Evolutionary conservation across 208 protist genomes (phyloP).

Genomic region (Leptomonas seymouri): DNA sequence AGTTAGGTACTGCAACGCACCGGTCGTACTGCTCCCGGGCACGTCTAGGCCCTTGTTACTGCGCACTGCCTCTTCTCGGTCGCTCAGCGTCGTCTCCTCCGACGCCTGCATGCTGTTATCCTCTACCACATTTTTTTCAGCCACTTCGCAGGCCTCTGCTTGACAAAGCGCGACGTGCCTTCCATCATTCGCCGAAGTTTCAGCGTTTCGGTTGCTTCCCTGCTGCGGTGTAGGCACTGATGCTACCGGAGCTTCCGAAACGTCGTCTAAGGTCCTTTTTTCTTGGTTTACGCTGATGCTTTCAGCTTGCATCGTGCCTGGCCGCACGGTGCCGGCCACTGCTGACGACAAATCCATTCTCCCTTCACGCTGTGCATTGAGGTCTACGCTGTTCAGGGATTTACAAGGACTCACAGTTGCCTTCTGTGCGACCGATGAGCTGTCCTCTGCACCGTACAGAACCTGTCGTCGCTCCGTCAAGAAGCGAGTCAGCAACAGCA

Average conservation of each 20-base stretch:
- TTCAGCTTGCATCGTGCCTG: no score
- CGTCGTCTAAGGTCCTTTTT: no score
- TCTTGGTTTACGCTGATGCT: no score
- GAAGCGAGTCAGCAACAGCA: slow-evolving; percentile 57
- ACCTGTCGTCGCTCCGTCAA: slow-evolving; percentile 48
- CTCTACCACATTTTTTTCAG: no score
- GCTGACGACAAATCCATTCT: not conserved
- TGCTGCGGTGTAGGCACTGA: no score
- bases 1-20: slow-evolving; percentile 29
- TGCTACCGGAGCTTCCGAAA: no score
- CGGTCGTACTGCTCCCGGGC: slow-evolving; percentile 3
- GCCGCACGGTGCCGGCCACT: not conserved
- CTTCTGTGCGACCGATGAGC: not conserved
- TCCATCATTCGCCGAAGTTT: no score
- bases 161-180: no score
- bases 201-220: no score
- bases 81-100: not conserved
- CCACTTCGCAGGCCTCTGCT: no score
- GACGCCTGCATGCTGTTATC: not conserved
- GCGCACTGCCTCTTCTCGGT: not conserved
- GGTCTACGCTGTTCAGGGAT: not conserved
- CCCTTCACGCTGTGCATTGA: not conserved
- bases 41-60: not conserved
- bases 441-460: slow-evolving; percentile 19
- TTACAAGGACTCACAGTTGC: not conserved